phyloP scores from a whole-genome alignment of 2,329 filamentous ascomycete genomes.

The Talaromyces sp. region DNA sequence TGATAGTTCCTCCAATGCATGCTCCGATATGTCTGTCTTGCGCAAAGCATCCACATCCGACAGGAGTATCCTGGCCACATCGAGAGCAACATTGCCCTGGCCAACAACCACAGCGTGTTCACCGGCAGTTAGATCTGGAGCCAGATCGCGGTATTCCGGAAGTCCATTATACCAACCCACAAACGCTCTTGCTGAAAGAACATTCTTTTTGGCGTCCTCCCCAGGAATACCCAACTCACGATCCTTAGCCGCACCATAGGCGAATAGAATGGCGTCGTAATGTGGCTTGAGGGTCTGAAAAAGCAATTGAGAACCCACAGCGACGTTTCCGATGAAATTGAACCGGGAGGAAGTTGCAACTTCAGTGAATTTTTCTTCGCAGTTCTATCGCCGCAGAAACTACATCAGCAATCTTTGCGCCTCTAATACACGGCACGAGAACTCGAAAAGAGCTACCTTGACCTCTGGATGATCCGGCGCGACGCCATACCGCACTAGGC shows the following conservation, averaged over 20 bases:
- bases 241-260: constrained; percentile 87
- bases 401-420: not conserved
- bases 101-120: constrained; percentile 86
- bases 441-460: constrained; percentile 58
- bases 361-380: constrained; percentile 86
- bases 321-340: constrained; percentile 84
- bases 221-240: constrained; percentile 72
- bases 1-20: constrained; percentile 68
- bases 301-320: constrained; percentile 66
- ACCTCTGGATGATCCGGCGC: constrained; percentile 99
- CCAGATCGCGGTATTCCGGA: constrained; percentile 68
- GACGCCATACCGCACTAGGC: constrained; percentile 86
- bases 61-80: constrained; percentile 83
- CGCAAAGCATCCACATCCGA: constrained; percentile 66
- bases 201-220: constrained; percentile 60
- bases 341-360: constrained; percentile 78
- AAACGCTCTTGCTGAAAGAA: constrained; percentile 86
- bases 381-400: constrained; percentile 59
- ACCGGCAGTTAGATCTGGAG: constrained; percentile 66
- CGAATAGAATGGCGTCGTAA: constrained; percentile 88
- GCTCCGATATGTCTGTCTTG: constrained; percentile 82
- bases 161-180: constrained; percentile 98
- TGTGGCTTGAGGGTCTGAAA: constrained; percentile 66
- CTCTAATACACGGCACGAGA: not conserved
- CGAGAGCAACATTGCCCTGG: constrained; percentile 92